These are phyloP conservation scores for Euphorbia pulcherrima DNA, from an alignment of 345 rosid genomes.

Conservation along the genomic window DNA sequence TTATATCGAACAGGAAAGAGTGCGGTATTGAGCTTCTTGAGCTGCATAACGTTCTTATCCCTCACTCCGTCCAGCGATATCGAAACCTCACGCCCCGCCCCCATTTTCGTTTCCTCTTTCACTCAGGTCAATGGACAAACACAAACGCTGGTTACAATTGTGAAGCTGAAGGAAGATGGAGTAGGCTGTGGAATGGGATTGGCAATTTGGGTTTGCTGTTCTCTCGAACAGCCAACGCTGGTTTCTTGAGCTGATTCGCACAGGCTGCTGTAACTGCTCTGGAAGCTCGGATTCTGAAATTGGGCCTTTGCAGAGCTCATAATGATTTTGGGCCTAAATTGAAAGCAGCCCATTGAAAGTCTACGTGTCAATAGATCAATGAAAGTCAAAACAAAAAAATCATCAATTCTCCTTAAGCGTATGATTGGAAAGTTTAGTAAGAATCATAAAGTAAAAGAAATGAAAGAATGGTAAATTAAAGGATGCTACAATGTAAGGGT, in stretches of 20 bases:
- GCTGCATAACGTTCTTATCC: slow-evolving; percentile 97
- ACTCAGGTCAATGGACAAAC: not conserved
- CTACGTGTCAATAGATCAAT: too few relatives aligned
- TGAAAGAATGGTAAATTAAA: too few relatives aligned
- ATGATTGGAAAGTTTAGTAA: too few relatives aligned
- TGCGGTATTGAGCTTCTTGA: slow-evolving; percentile 84
- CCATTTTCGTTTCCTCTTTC: slow-evolving; percentile 40
- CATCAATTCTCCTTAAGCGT: too few relatives aligned
- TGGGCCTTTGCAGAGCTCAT: not conserved
- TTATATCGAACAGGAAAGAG: slow-evolving; percentile 93
- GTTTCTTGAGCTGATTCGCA: slow-evolving; percentile 8
- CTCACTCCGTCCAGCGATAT: slow-evolving; percentile 87
- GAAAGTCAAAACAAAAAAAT: too few relatives aligned
- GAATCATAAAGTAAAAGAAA: too few relatives aligned
- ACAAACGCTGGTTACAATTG: not conserved
- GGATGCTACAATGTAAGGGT: too few relatives aligned
- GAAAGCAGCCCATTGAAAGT: not conserved
- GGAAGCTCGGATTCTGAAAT: not conserved
- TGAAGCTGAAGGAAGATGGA: not conserved
- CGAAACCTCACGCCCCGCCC: slow-evolving; percentile 64
- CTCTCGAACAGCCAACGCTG: not conserved
- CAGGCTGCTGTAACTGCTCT: not conserved
- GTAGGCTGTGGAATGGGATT: not conserved
- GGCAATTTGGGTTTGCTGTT: slow-evolving; percentile 2
- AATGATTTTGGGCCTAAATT: not conserved